Base-by-base conservation (phyloP, 2,329 filamentous ascomycete genomes). In the Sclerotiophoma versabilis region DNA sequence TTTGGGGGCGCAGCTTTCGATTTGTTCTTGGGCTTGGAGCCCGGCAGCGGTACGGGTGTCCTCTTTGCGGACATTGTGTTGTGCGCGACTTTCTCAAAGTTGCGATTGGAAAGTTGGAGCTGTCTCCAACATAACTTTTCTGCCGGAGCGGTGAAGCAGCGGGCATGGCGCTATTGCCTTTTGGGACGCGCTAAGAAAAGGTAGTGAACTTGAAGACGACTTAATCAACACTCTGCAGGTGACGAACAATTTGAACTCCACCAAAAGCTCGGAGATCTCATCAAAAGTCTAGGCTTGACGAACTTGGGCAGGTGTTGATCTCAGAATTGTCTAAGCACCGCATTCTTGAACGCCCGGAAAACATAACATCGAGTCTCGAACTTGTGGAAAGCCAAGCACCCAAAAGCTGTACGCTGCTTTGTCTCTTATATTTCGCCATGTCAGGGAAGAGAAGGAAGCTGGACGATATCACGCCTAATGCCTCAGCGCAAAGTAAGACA, bases 61-160 rank as follows among this genome's bases (percentile, higher is more conserved):
- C 64, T 68, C 50, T 71, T 75, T 33, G 65, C 52, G 57, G 72
- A 72, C 48, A 67, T 70, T 71, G 74, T 76, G 14, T 58, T 59
- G 64, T 49, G 43, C 53, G 54, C 34, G 25, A 48, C 27, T 38
- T 53, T 58, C 50, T 60, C 26, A 39, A 42, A 42, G 43, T 58
- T 55, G 59, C 58, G 54, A 59, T 46, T 20, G 38, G 45, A 58
- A 33, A 43, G 19, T 57, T 25, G 47, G 38, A 55, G 60, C 57
- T 61, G 53, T 57, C 47, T 45, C 52, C 59, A 66, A 66, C 64
- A 63, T 37, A 30, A 42, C 39, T 67, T 74, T 74, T 73, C 69
- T 64, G 59, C 60, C 48, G 19, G 27, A n/a, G 43, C 43, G 27
- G 43, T 19, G 27, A 6, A 23, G 12, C 43, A n/a, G 30, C 19